Conservation (phyloP, 139 green algal species). For the Nannochloris sp. region DNA sequence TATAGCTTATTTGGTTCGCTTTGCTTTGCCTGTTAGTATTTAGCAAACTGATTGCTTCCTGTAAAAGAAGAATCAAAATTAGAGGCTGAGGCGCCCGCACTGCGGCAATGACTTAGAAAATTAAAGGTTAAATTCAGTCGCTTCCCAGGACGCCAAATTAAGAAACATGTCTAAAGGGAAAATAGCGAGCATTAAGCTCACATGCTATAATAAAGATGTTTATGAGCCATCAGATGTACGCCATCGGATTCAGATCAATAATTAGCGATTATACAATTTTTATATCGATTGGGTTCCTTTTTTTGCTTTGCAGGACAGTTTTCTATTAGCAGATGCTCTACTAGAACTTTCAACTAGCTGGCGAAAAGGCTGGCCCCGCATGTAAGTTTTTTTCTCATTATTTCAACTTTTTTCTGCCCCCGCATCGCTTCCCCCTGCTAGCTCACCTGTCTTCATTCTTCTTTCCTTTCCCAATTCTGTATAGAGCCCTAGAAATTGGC, state of each 20-base stretch:
- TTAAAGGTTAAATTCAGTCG: too few relatives aligned
- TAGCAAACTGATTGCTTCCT: background rate
- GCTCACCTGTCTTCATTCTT: background rate
- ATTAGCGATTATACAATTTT: too few relatives aligned
- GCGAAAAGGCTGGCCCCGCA: background rate
- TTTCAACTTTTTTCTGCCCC: background rate
- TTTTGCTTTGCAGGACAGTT: conserved; percentile 58
- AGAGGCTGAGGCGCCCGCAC: too few relatives aligned
- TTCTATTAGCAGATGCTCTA: conserved; percentile 63
- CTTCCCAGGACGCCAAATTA: too few relatives aligned
- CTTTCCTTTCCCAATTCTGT: background rate
- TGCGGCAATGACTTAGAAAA: too few relatives aligned
- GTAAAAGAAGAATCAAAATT: background rate
- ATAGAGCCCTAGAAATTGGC: conserved; percentile 69
- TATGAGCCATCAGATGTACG: conserved; percentile 75
- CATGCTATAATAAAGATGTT: conserved; percentile 40
- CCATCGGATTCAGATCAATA: background rate
- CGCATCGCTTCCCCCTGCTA: background rate
- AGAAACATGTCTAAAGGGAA: background rate
- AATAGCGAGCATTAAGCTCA: conserved; percentile 24
- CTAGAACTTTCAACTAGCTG: background rate
- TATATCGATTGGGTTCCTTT: too few relatives aligned
- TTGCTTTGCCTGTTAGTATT: too few relatives aligned
- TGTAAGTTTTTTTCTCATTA: conserved; percentile 8
- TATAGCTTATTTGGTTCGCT: too few relatives aligned